Conservation (phyloP, 345 rosid genomes). For the Eucalyptus shirleyi region DNA sequence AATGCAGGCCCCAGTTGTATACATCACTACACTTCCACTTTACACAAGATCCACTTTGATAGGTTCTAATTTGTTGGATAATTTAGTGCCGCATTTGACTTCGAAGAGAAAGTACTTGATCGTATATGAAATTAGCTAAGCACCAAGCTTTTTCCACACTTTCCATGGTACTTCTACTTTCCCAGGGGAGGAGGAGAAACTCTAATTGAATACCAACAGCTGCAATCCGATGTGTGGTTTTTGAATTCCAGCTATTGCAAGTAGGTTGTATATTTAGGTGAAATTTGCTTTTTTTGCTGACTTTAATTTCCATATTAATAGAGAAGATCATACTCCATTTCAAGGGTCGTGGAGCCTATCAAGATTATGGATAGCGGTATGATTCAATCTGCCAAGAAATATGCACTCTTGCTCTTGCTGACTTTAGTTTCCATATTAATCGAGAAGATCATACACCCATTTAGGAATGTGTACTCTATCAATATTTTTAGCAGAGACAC, state of each 20-base stretch:
- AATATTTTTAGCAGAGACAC: background rate
- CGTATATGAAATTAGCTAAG: background rate
- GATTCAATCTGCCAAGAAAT: background rate
- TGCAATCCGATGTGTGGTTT: background rate
- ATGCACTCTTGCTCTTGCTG: background rate
- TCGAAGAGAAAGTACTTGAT: background rate
- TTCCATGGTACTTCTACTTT: background rate
- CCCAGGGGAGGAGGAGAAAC: background rate
- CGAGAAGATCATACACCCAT: background rate
- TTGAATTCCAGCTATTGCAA: background rate
- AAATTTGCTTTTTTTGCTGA: background rate
- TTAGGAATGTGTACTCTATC: background rate
- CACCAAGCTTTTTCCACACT: background rate
- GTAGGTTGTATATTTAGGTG: background rate
- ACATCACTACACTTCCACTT: background rate
- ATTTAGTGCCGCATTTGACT: background rate
- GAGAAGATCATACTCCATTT: background rate
- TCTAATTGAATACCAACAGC: background rate
- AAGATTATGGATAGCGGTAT: background rate
- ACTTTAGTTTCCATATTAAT: background rate
- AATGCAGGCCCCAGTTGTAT: no score
- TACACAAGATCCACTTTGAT: background rate
- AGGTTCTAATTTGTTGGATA: background rate
- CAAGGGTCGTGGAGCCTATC: background rate
- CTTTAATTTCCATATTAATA: background rate